These are phyloP conservation scores for Pluteus cervinus DNA, from an alignment of 768 basidiomycete species.

Conservation along the genomic window DNA sequence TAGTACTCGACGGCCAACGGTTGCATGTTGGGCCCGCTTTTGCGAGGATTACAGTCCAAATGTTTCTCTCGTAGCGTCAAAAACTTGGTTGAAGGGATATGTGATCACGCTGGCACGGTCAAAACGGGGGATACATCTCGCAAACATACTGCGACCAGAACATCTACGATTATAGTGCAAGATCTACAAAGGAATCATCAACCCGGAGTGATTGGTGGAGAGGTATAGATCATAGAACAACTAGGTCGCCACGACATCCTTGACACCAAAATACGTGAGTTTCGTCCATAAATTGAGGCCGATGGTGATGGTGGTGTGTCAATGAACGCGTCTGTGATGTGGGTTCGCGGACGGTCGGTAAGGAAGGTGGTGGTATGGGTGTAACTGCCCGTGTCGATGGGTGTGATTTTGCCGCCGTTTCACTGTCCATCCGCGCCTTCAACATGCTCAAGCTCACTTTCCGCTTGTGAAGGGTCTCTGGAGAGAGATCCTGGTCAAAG, in stretches of 20 bases:
- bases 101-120: too few relatives aligned
- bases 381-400: constrained; percentile 52
- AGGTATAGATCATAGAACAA: constrained; percentile 48
- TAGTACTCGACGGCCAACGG: too few relatives aligned
- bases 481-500: constrained; percentile 64
- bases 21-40: too few relatives aligned
- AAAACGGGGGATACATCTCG: too few relatives aligned
- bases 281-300: constrained; percentile 80
- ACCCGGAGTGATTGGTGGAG: constrained; percentile 1
- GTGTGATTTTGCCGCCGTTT: constrained; percentile 41
- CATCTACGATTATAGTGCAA: too few relatives aligned
- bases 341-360: constrained; percentile 20
- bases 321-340: constrained; percentile 19
- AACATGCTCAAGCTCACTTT: constrained; percentile 84
- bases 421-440: constrained; percentile 85
- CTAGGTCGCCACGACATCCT: constrained; percentile 75
- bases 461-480: constrained; percentile 77
- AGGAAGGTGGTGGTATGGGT: constrained; percentile 39
- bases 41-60: too few relatives aligned
- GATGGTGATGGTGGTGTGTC: constrained; percentile 25
- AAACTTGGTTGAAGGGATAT: too few relatives aligned
- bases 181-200: too few relatives aligned
- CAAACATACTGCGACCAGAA: too few relatives aligned
- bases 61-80: too few relatives aligned
- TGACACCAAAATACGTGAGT: constrained; percentile 89